These are phyloP conservation scores for Prunus mongolica DNA, from an alignment of 306 rosid genomes.

Conservation along the genomic window DNA sequence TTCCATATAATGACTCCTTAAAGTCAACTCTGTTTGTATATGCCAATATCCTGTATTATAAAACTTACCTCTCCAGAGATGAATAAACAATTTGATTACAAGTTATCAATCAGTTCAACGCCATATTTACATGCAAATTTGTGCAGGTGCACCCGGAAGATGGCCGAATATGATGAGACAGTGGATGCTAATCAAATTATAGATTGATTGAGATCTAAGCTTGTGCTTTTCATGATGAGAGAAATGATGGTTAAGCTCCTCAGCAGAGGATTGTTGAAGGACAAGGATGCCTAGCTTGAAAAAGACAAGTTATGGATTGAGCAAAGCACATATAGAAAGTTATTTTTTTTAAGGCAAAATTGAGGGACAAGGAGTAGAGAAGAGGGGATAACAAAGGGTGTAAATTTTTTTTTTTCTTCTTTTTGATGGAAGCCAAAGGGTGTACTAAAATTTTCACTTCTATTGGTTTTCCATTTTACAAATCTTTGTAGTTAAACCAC, in stretches of 20 bases:
- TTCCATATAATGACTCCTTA: too few species aligned
- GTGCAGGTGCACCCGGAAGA: constrained; percentile 45
- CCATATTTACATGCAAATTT: neutral
- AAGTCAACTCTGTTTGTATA: too few species aligned
- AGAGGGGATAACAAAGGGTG: neutral
- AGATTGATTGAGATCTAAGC: constrained; percentile 6
- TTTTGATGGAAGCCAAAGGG: neutral
- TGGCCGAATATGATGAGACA: constrained; percentile 18
- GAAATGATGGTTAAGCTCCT: constrained; percentile 6
- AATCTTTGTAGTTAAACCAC: neutral
- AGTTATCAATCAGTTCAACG: neutral
- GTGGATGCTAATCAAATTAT: constrained; percentile 14
- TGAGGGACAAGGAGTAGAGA: neutral
- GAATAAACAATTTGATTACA: neutral
- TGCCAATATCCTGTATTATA: too few species aligned
- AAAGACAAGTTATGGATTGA: neutral
- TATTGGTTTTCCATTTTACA: neutral
- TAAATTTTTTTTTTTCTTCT: neutral
- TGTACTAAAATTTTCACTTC: neutral
- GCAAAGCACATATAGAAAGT: neutral
- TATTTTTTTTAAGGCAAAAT: neutral
- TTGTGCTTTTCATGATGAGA: constrained; percentile 3
- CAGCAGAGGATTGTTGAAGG: constrained; percentile 10
- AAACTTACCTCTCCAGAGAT: too few species aligned
- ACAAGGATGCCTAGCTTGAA: neutral